A percentile compares a stretch with the other conserved stretches of the same genome.
phyloP scores from a whole-genome alignment of 2,329 filamentous ascomycete genomes.

The Sphaceloma murrayae region DNA sequence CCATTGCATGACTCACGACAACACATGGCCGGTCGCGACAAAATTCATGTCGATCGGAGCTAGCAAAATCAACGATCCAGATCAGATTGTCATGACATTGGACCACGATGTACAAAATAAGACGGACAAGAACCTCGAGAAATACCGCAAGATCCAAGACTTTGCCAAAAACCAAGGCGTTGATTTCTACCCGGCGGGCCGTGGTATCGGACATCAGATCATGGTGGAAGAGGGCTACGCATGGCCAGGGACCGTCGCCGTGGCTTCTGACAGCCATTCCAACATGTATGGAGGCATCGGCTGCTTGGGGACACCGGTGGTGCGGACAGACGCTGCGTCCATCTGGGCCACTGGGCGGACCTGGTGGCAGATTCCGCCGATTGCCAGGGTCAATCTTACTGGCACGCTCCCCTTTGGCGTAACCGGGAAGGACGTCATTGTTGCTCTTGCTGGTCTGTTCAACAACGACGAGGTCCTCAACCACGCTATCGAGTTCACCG shows the following conservation, averaged over 20 bases:
- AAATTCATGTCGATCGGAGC: conserved; percentile 82
- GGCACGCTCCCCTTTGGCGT: conserved; percentile 69
- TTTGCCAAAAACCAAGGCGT: conserved; percentile 74
- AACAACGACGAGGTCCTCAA: conserved; percentile 83
- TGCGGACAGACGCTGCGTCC: conserved; percentile 75
- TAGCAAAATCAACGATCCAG: conserved; percentile 57
- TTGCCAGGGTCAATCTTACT: conserved; percentile 69
- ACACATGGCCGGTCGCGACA: conserved; percentile 62
- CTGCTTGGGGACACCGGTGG: conserved; percentile 68
- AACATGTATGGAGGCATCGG: conserved; percentile 79
- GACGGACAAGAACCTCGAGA: conserved; percentile 65
- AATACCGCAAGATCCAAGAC: conserved; percentile 70
- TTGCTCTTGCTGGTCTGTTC: conserved; percentile 79
- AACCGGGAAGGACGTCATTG: conserved; percentile 87
- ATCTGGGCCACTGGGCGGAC: conserved; percentile 77
- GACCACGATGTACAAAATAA: conserved; percentile 89
- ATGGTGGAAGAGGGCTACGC: conserved; percentile 78
- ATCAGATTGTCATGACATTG: conserved; percentile 71
- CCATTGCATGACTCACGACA: conserved; percentile 79
- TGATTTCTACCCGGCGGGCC: conserved; percentile 64
- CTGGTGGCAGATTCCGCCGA: conserved; percentile 83
- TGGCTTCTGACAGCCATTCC: conserved; percentile 68
- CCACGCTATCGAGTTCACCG: conserved; percentile 80
- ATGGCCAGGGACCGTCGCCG: conserved; percentile 77
- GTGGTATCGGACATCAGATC: conserved; percentile 83